phyloP scores from a whole-genome alignment of 208 protist genomes.

The Angomonas ambiguus region DNA sequence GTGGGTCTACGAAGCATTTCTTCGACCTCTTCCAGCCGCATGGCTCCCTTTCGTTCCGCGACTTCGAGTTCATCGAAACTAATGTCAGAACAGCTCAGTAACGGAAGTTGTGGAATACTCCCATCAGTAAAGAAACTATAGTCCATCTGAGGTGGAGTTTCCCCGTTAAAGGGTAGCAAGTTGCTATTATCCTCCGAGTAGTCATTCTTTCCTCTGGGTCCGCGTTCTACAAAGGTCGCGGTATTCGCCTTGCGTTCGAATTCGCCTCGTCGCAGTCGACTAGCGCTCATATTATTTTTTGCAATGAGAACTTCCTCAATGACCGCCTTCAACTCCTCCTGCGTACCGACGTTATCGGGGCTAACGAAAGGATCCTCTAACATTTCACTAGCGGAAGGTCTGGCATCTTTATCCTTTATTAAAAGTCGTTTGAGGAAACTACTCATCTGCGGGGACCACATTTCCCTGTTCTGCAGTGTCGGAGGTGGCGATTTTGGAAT shows the following conservation, averaged over 20 bases:
- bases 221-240: conserved; percentile 48
- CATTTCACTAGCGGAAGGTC: conserved; percentile 66
- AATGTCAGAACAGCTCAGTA: conserved; percentile 65
- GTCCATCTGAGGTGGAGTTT: conserved; percentile 7
- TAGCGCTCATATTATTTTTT: conserved; percentile 20
- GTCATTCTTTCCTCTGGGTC: conserved; percentile 7
- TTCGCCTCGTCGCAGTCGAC: conserved; percentile 22
- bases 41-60: conserved; percentile 4
- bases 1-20: neutral
- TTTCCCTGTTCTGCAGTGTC: conserved; percentile 71
- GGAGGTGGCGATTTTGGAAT: conserved; percentile 78
- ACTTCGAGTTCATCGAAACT: conserved; percentile 60
- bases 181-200: neutral
- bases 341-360: conserved; percentile 43
- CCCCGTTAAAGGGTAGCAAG: conserved; percentile 4
- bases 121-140: conserved; percentile 23
- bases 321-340: conserved; percentile 54
- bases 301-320: conserved; percentile 49
- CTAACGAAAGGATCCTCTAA: conserved; percentile 79
- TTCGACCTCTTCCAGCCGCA: conserved; percentile 15
- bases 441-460: conserved; percentile 87
- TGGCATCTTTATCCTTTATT: conserved; percentile 66
- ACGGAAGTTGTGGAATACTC: conserved; percentile 39
- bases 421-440: conserved; percentile 75
- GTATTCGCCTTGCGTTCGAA: conserved; percentile 32